These are phyloP conservation scores for Alternaria brassicicola DNA, from an alignment of 2,329 filamentous ascomycete species.

Conservation along the genomic window DNA sequence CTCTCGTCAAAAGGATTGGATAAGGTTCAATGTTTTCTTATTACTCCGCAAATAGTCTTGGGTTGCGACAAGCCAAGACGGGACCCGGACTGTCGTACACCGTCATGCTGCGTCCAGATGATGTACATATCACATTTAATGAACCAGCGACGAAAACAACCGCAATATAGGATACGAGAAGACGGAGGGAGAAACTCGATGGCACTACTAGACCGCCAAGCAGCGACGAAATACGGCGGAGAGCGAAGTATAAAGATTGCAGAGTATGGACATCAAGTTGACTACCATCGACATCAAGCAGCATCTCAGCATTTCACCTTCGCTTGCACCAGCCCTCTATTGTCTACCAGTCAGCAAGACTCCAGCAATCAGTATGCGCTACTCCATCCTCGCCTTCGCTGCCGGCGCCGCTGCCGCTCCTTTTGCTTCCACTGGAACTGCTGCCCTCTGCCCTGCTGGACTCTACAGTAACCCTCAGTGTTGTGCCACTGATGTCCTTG, in stretches of 20 bases:
- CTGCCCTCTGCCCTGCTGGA: slow-evolving; percentile 6
- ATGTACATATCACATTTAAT: neutral
- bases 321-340: neutral
- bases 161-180: neutral
- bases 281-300: slow-evolving; percentile 3
- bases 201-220: neutral
- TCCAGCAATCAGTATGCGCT: slow-evolving; percentile 10
- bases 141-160: neutral
- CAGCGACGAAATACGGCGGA: neutral
- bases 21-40: neutral
- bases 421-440: neutral
- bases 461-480: slow-evolving; percentile 15
- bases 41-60: neutral
- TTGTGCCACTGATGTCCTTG: slow-evolving; percentile 15
- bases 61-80: neutral
- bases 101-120: neutral
- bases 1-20: neutral
- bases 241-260: slow-evolving; percentile 8
- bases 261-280: neutral
- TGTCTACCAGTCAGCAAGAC: neutral
- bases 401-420: slow-evolving; percentile 8
- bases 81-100: neutral
- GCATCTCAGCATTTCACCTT: neutral
- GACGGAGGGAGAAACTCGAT: neutral
- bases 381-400: slow-evolving; percentile 7